Conservation (phyloP, 305 asterid species). For the Stenogyne calaminthoides region DNA sequence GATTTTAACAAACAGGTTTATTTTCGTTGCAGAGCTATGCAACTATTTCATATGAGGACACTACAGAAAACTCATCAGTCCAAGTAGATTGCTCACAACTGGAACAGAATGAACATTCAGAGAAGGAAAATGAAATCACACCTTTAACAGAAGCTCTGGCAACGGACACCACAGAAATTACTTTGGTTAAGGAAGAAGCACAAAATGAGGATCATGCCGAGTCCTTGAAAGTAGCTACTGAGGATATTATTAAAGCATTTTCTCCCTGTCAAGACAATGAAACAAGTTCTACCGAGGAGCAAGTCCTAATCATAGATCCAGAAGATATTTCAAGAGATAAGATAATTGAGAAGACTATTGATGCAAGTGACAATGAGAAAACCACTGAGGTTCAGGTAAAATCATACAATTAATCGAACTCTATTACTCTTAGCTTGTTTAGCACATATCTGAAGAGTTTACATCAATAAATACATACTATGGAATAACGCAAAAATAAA, state of each 20-base stretch:
- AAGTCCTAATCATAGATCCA: constrained; percentile 9
- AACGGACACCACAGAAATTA: constrained; percentile 25
- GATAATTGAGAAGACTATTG: constrained; percentile 21
- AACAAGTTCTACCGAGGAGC: constrained; percentile 26
- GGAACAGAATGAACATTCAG: constrained; percentile 26
- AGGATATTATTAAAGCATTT: constrained; percentile 28
- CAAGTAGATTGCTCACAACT: constrained; percentile 29
- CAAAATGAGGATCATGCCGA: constrained; percentile 30
- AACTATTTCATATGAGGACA: constrained; percentile 24
- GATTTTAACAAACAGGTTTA: background rate
- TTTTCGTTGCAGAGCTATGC: constrained; percentile 27
- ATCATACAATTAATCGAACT: background rate
- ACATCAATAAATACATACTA: background rate
- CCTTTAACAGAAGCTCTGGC: constrained; percentile 27
- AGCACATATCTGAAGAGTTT: background rate
- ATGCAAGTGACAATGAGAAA: constrained; percentile 24
- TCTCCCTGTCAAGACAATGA: constrained; percentile 24
- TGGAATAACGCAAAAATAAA: constrained; percentile 28
- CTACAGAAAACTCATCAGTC: constrained; percentile 21
- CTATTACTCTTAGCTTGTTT: background rate
- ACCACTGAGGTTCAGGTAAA: constrained; percentile 25
- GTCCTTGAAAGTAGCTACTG: constrained; percentile 27
- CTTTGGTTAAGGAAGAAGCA: constrained; percentile 23
- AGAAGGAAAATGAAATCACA: constrained; percentile 27
- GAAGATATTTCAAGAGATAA: constrained; percentile 32